These are phyloP conservation scores for Hypoxylon sp. DNA, from an alignment of 2,329 filamentous ascomycete species.

Conservation along the genomic window DNA sequence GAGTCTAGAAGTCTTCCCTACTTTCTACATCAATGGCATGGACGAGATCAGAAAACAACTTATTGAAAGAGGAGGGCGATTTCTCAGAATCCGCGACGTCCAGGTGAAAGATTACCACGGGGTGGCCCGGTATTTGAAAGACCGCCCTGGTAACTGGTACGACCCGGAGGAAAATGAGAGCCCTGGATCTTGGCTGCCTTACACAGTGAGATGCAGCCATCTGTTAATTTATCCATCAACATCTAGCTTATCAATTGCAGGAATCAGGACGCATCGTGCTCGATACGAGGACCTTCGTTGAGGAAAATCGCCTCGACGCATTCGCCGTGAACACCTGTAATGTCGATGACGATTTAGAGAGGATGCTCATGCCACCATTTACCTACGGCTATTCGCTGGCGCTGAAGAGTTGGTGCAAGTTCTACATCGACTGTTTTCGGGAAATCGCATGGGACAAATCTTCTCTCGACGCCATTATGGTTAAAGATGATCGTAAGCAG, in stretches of 20 bases:
- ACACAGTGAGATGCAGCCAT: slow-evolving; percentile 23
- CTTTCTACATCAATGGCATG: neutral
- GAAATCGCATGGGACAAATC: slow-evolving; percentile 29
- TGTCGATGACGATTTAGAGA: slow-evolving; percentile 24
- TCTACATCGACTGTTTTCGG: slow-evolving; percentile 36
- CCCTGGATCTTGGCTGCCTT: neutral
- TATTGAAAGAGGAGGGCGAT: neutral
- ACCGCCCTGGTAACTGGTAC: slow-evolving; percentile 1
- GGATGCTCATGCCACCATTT: slow-evolving; percentile 43
- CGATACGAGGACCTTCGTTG: neutral
- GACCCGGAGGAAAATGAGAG: slow-evolving; percentile 8
- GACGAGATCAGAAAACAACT: neutral
- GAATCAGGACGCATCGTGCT: slow-evolving; percentile 1
- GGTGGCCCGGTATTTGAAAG: neutral
- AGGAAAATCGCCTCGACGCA: neutral
- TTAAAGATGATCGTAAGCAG: slow-evolving; percentile 43
- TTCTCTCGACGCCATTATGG: slow-evolving; percentile 29
- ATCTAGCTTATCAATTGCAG: neutral
- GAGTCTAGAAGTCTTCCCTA: neutral
- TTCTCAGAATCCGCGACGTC: slow-evolving; percentile 20
- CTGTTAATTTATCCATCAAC: neutral
- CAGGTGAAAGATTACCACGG: slow-evolving; percentile 1
- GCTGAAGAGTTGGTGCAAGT: slow-evolving; percentile 46
- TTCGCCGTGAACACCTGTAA: neutral
- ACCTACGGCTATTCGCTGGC: slow-evolving; percentile 44